Evolutionary conservation across 352 stramenopile genomes (phyloP), one percentile per base, ranked within the genome.

Genomic region (Phytophthora sojae): DNA sequence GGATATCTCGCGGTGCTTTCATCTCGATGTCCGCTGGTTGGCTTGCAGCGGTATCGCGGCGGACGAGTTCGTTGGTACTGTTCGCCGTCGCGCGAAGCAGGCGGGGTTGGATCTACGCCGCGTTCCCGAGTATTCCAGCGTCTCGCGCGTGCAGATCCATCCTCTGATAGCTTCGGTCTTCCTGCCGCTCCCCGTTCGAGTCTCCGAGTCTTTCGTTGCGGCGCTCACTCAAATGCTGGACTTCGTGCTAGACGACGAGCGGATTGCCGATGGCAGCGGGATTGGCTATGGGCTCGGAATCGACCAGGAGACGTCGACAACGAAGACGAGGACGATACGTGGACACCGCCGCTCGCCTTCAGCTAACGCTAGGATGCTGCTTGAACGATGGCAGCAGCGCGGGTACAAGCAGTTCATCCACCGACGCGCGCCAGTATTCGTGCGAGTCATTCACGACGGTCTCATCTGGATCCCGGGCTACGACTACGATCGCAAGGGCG

Each of bases 341-440:
- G 63, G 73, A 0, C 76, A 78, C 6, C 75, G 77, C 7, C 77
- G 81, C 0, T 80, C 80, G 3, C 54, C 71, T 32, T 84, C 79
- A 12, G 59, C 59, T 14, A 82, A 74, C n/a, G 73, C 70, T 67
- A 82, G 62, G 29, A 56, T 75, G 58, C 66, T 76, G 23, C 73
- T 77, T 6, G 71, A 86, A 30, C 74, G 75, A 25, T 91, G 84
- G 78, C 76, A 79, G 19, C 80, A 68, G 56, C 82, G 88, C 25
- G 85, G 86, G 3, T 95, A 95, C 69, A 80, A 85, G 47, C 88
- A 95, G 76, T 85, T 90, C 52, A 90, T 93, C 58, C 88, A 95
- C 60, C 79, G 86, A 25, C 62, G 70, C n/a, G 63, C 81, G 2
- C 81, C 86, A n/a, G 84, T 92, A 25, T 93, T 92, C 57, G 67